Evolutionary conservation across 2,329 filamentous ascomycete species (phyloP), one percentile per base, ranked within the genome.

Genomic region (Fusarium succisae): DNA sequence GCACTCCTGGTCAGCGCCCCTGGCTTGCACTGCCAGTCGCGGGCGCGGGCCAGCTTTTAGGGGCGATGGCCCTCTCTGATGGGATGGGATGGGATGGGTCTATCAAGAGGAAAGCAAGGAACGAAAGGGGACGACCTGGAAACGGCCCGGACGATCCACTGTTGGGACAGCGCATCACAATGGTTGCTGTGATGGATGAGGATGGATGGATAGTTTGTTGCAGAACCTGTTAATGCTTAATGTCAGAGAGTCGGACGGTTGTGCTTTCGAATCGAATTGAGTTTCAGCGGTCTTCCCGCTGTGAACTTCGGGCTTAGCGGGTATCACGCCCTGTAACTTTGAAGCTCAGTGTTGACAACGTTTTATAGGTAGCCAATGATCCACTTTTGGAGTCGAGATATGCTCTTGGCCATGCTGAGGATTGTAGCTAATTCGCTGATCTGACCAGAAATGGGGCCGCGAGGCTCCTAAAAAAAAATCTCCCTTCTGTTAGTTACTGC

Each of bases 111-210:
- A 69, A 74, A 74, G 58, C 72, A 74, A 75, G 72, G 72, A 75
- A 72, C 59, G 68, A 72, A 60, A 68, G 63, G 64, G 60, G 60
- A 70, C 68, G 59, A 62, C 68, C 44, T 56, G 72, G 68, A 72
- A 74, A 74, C 72, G 66, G 58, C 45, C 58, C 71, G 71, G 71
- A 56, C 30, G 60, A 72, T 72, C 72, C 68, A 62, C 72, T 62
- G 63, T 50, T 58, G 39, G 56, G 28, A 58, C 71, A 74, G 53
- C 63, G 44, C 67, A 74, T 74, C 71, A 44, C 30, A 51, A 63
- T 74, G 55, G 12, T 18, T 45, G 39, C 39, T 24, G 6, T 10
- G 22, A 30, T 30, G 47, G 35, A 39, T 30, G 38, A 35, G 32
- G 35, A 54, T 32, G 20, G 48, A 32, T 50, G 47, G 24, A 39